Base-by-base conservation (phyloP, 2,329 filamentous ascomycete genomes). In the Ceratocystis destructans region DNA sequence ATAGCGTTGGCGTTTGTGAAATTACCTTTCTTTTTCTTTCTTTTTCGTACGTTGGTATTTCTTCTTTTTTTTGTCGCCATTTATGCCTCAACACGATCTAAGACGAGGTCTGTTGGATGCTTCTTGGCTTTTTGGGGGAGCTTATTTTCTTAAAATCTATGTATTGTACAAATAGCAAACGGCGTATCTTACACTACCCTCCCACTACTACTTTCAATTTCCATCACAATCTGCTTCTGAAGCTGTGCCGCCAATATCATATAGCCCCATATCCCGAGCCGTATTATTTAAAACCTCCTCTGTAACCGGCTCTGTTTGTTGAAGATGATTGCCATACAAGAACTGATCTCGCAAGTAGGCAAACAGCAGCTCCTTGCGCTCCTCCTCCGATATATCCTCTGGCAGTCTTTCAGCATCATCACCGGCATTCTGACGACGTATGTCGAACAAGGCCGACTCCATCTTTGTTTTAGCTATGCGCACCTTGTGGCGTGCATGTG, bases 211-310 rank as follows among this genome's bases (percentile, higher is more conserved):
- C n/a, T 17, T n/a, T 63, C 25, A 46, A 8, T 25, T 63, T 61
- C 73, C 71, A 20, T 15, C 37, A 1, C 3, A 41, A 41, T 41
- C 10, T 41, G 1, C 37, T 41, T 1, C 12, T 28, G 28, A 28
- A 12, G 71, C 28, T 8, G 25, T 31, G 33, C 17, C 6, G 74
- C 44, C 45, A 44, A 63, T 45, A 33, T 77, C 73, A 64, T 75
- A 74, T 69, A 78, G 75, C 57, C 78, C 78, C 78, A 79, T 79
- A 70, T 79, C 72, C 65, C 68, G 70, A n/a, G 76, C 75, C 63
- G 72, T 77, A 57, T 73, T 71, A 25, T 72, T 69, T 41, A 77
- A 71, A 20, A 72, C 67, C 22, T 66, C 69, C 61, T 71, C 71
- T 1, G 65, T 68, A n/a, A 70, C 64, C 55, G 70, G 70, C 6